Base-by-base conservation (phyloP, 139 green algal genomes). In the Chlorella sp. region DNA sequence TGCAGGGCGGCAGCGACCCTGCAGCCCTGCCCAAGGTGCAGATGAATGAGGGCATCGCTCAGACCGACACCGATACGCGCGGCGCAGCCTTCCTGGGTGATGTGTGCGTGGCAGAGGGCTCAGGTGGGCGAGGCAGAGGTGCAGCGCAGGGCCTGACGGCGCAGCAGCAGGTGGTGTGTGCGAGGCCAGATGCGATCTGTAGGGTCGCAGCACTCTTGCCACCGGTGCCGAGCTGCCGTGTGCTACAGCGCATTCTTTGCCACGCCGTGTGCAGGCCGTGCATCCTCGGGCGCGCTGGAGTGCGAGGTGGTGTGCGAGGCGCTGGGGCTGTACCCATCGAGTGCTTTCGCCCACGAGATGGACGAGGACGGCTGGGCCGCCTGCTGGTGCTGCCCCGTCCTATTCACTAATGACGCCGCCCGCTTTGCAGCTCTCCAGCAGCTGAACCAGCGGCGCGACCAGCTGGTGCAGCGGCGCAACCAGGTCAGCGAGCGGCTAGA, bases 381-480 rank as follows among this genome's bases (percentile, higher is more conserved):
- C 1, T 70, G 51, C 17, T 93, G 89, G 89, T 40, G 40, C 23
- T 79, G 76, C 33, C 51, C 63, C 21, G 83, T 94, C 60, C 69
- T 93, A 36, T 94, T 94, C 67, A 81, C 79, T 6, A 88, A 94
- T 63, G 79, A 94, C 62, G 77, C 78, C 1, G 76, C 84, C n/a
- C 65, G 80, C 27, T 88, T 85, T 74, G 79, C 68, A 2, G 65
- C 75, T 29, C 67, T 93, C 59, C 73, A 92, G 73, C 58, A 71
- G 43, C 75, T 89, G 38, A 82, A 72, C 50, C 41, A 77, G 75
- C 75, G 61, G 70, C 83, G 77, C 1, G 71, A 38, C 7, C 66
- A 75, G 45, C 48, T 77, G 59, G 62, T 35, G 40, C 15, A 35
- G 63, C 61, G 55, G 45, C 59, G 86, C 62, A 75, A 77, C 2